Base-by-base conservation (phyloP, 78 protist species). In the Dictyostelium brefeldianum region DNA sequence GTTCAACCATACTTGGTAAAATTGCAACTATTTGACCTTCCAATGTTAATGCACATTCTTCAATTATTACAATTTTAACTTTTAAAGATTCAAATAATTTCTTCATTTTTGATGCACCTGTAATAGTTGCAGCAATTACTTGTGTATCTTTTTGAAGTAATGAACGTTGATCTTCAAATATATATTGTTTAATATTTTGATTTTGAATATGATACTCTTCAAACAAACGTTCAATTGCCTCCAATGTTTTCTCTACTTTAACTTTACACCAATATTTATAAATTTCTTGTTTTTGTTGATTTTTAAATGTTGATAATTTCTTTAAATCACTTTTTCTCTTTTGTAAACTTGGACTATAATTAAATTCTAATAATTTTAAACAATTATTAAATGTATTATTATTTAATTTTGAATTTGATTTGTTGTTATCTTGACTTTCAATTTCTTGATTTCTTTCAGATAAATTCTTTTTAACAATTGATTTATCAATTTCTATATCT, bases 21-120 rank as follows among this genome's bases (percentile, higher is more conserved):
- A 94, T 43, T 3, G 97, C 80, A 14, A 96, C 29, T 0, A 97
- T 31, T 27, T 96, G 98, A n/a, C 96, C 47, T 65, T 98, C 99
- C 47, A 97, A 75, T 6, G 96, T 92, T 12, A 95, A 90, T 0
- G 90, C 94, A 48, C 94, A 80, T 64, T 94, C 96, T 75, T 94
- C 96, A 31, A 67, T 62, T 17, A 94, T 59, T 5, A 89, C 69
- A 27, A 94, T 87, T 29, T 20, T 75, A 12, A 82, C 25, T 17
- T 43, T 53, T 31, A 94, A 6, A 0, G 56, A 29, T 15, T 64
- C 82, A 17, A 94, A 54, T 0, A 84, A 14, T n/a, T 31, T 48
- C 18, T 78, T 85, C 50, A 89, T 17, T 53, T 74, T 11, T 4
- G 89, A 75, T 2, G 82, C 80, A 57, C 94, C 93, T 46, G 80